A percentile compares a stretch with the other conserved stretches of the same genome.
Conservation (phyloP, 164 flowering plant genomes). For the Stephania japonica region DNA sequence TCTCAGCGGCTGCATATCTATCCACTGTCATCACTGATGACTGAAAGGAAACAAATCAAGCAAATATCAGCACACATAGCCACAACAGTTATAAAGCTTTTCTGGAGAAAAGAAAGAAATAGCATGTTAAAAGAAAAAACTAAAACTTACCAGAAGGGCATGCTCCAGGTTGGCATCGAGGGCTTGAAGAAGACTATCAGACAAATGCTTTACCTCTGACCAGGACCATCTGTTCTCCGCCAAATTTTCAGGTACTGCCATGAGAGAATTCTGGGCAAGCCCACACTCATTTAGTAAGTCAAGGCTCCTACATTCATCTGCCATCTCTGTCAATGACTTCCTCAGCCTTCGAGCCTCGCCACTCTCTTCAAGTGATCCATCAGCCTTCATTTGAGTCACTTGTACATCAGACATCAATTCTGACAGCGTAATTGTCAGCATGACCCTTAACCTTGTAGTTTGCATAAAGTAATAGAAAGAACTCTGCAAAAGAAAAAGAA, state of each 20-base stretch:
- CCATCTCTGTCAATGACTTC: constrained; percentile 81
- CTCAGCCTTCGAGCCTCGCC: constrained; percentile 88
- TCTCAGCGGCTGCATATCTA: constrained; percentile 95
- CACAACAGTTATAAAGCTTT: neutral
- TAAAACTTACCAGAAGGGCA: constrained; percentile 67
- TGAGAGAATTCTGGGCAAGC: constrained; percentile 57
- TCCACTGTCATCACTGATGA: constrained; percentile 74
- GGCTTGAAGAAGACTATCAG: constrained; percentile 74
- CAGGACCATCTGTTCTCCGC: constrained; percentile 82
- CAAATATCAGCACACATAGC: constrained; percentile 6
- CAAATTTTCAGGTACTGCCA: constrained; percentile 45
- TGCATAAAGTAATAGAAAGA: constrained; percentile 80
- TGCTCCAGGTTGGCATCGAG: constrained; percentile 97
- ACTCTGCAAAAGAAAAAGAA: constrained; percentile 53
- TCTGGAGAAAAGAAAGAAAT: neutral
- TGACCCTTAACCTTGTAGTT: constrained; percentile 84
- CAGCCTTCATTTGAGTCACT: constrained; percentile 92
- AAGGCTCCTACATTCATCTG: constrained; percentile 60
- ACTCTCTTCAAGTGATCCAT: constrained; percentile 94
- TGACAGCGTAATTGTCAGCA: constrained; percentile 93
- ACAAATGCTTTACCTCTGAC: constrained; percentile 76
- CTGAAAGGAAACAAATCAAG: constrained; percentile 28
- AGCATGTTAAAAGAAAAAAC: neutral
- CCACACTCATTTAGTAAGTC: constrained; percentile 58
- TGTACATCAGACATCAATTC: constrained; percentile 98